phyloP scores from a whole-genome alignment of 2,329 filamentous ascomycete genomes.

The Blastomyces emzantsi region DNA sequence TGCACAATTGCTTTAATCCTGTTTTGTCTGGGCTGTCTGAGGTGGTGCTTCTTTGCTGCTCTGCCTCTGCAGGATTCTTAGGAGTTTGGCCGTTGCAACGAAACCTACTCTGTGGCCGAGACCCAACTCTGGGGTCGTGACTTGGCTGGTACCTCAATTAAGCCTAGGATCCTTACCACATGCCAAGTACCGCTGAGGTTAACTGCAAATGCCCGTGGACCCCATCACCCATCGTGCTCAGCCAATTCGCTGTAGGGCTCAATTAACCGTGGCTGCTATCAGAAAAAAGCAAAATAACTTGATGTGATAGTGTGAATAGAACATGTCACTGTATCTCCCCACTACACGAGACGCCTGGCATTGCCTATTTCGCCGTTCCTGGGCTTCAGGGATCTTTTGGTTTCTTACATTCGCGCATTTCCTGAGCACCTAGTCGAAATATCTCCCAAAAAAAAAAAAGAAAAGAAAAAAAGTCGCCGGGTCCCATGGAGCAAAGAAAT shows the following conservation, averaged over 20 bases:
- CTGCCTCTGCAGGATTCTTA: not conserved
- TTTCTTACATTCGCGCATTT: not conserved
- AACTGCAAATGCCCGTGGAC: not conserved
- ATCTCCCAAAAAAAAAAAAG: not conserved
- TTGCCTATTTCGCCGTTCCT: not conserved
- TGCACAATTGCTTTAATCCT: not conserved
- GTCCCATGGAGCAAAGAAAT: not conserved
- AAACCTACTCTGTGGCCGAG: not conserved
- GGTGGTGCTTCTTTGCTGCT: not conserved
- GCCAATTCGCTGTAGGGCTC: not conserved
- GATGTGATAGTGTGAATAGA: not conserved
- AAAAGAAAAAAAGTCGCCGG: not conserved
- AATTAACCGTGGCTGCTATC: not conserved
- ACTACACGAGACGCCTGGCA: not conserved
- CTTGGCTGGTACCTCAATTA: not conserved
- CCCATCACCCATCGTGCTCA: not conserved
- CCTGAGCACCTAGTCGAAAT: not conserved
- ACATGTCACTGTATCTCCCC: not conserved
- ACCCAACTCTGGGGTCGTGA: conserved; percentile 1
- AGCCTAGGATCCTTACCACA: not conserved
- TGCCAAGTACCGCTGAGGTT: not conserved
- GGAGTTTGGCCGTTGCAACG: not conserved
- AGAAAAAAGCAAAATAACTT: not conserved
- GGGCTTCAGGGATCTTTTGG: not conserved
- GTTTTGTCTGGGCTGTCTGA: not conserved